phyloP scores from a whole-genome alignment of 139 green algal species.

The Volvox africanus region DNA sequence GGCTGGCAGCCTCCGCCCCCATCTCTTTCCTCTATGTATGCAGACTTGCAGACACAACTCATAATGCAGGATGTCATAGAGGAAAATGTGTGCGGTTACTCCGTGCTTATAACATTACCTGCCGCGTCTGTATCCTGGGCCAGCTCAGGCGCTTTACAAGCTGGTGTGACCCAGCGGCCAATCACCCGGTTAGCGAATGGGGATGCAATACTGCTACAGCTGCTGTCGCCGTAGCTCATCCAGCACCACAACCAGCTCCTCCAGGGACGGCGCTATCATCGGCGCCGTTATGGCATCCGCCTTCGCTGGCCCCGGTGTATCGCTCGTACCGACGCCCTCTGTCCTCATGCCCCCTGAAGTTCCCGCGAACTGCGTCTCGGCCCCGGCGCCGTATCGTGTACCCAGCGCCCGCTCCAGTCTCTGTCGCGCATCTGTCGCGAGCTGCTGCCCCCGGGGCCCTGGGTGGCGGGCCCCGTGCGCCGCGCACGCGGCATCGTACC shows the following conservation, averaged over 20 bases:
- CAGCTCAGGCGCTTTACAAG: too few relatives aligned
- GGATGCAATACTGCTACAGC: not conserved
- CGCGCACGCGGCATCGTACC: slow-evolving; percentile 24
- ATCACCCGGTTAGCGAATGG: too few relatives aligned
- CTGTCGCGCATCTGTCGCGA: not conserved
- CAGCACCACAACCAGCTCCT: not conserved
- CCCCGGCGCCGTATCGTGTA: not conserved
- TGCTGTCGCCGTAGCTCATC: not conserved
- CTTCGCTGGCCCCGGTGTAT: not conserved
- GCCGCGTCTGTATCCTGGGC: too few relatives aligned
- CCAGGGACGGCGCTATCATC: not conserved
- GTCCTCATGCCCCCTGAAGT: not conserved
- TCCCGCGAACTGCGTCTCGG: not conserved
- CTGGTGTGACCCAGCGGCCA: too few relatives aligned
- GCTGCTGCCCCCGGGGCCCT: not conserved
- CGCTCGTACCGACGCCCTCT: not conserved
- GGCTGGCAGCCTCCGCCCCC: too few relatives aligned
- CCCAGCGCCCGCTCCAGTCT: slow-evolving; percentile 11
- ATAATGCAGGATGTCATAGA: too few relatives aligned
- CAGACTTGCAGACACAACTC: too few relatives aligned
- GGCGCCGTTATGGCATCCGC: not conserved
- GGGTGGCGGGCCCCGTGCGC: slow-evolving; percentile 7
- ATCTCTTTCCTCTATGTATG: too few relatives aligned
- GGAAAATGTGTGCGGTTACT: too few relatives aligned
- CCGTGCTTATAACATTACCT: too few relatives aligned